Evolutionary conservation across 2,329 filamentous ascomycete species (phyloP).

Genomic region (Nectriaceae sp.): DNA sequence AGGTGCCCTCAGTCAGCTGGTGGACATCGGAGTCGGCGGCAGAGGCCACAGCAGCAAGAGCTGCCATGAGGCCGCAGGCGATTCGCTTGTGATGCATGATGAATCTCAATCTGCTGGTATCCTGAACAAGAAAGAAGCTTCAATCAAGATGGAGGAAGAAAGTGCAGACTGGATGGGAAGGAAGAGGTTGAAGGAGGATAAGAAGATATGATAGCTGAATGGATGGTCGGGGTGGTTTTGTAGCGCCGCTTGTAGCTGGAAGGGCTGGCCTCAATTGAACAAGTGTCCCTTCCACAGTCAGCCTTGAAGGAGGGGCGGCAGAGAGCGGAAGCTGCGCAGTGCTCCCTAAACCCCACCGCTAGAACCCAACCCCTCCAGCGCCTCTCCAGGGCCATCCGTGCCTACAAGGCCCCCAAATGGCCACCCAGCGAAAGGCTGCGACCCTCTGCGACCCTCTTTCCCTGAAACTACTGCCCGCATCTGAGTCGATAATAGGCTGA

Average conservation of each 20-base stretch:
- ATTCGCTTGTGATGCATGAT: constrained; percentile 54
- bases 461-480: not conserved
- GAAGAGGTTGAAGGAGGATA: constrained; percentile 20
- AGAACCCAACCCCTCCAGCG: not conserved
- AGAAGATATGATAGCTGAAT: constrained; percentile 19
- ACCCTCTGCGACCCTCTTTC: not conserved
- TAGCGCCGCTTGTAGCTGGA: constrained; percentile 26
- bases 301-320: constrained; percentile 14
- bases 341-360: not conserved
- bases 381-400: not conserved
- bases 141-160: constrained; percentile 18
- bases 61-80: constrained; percentile 56
- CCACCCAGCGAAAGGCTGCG: too few species aligned
- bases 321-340: not conserved
- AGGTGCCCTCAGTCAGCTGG: constrained; percentile 82
- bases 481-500: not conserved
- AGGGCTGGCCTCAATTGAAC: constrained; percentile 42
- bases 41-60: constrained; percentile 58
- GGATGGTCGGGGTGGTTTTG: constrained; percentile 36
- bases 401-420: not conserved
- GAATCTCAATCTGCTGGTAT: constrained; percentile 25
- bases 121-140: constrained; percentile 23
- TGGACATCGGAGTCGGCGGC: constrained; percentile 77
- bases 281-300: constrained; percentile 43
- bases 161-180: constrained; percentile 16